A percentile compares a stretch with the other conserved stretches of the same genome.
These are phyloP conservation scores for Pseudotsuga menziesii DNA, from an alignment of 75 land plant genomes.

Conservation along the genomic window DNA sequence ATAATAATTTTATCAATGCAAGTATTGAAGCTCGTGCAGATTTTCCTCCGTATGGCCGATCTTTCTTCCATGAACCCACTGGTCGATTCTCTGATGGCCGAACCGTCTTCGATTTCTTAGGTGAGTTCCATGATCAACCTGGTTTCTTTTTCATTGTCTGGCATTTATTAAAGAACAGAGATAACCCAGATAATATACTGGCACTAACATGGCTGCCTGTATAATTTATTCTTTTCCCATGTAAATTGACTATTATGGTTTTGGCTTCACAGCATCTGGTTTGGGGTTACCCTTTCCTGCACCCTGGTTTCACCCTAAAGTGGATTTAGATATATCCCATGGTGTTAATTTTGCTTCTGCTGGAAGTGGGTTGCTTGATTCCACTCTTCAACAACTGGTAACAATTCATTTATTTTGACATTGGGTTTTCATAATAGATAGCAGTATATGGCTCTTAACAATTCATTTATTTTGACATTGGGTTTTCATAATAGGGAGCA, in stretches of 20 bases:
- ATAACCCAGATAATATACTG: background rate
- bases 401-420: background rate
- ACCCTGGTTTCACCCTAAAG: constrained; percentile 1
- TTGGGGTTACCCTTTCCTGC: constrained; percentile 3
- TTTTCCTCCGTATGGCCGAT: constrained; percentile 18
- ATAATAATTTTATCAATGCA: constrained; percentile 15
- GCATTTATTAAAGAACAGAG: background rate
- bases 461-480: background rate
- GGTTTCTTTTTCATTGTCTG: background rate
- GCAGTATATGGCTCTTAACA: background rate
- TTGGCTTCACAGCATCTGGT: constrained; percentile 2
- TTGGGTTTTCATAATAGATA: too few relatives aligned
- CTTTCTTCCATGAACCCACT: constrained; percentile 9
- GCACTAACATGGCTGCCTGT: too few relatives aligned
- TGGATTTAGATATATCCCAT: background rate
- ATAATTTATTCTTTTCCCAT: too few relatives aligned
- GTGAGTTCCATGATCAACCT: background rate
- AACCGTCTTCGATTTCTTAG: constrained; percentile 9
- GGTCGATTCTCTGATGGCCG: constrained; percentile 23
- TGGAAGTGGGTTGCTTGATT: constrained; percentile 6
- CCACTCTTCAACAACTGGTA: constrained; percentile 5
- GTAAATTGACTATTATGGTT: background rate
- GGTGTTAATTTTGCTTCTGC: constrained; percentile 10
- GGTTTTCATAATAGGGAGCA: too few relatives aligned
- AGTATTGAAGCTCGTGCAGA: constrained; percentile 9